Percentiles rank a stretch among this genome's conserved stretches.
Conservation (phyloP, 2,329 filamentous ascomycete species). For the Aspergillus bombycis region DNA sequence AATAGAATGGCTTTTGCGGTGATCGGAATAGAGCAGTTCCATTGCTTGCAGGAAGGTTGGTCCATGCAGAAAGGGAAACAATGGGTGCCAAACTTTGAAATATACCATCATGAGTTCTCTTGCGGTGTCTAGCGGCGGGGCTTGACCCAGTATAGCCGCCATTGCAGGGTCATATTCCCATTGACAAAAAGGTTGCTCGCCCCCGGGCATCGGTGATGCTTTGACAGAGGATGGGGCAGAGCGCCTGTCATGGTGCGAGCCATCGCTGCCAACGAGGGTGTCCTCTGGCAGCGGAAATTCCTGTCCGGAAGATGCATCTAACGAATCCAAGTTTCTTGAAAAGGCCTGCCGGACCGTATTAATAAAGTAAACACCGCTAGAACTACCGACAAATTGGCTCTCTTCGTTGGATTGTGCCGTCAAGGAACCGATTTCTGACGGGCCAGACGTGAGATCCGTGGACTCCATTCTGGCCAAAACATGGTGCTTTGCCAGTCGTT, state of each 20-base stretch:
- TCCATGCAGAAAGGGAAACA: conserved; percentile 57
- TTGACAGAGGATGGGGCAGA: conserved; percentile 15
- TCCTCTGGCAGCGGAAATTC: conserved; percentile 36
- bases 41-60: conserved; percentile 53
- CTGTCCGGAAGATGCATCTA: conserved; percentile 18
- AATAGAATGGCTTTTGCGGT: not conserved
- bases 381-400: conserved; percentile 57
- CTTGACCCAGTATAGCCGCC: conserved; percentile 28
- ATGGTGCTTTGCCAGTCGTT: conserved; percentile 16
- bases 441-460: conserved; percentile 28
- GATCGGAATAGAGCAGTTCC: conserved; percentile 45
- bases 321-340: conserved; percentile 36
- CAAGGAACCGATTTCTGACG: conserved; percentile 47
- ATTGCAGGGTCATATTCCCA: conserved; percentile 36
- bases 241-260: conserved; percentile 24
- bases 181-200: conserved; percentile 17
- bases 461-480: conserved; percentile 29
- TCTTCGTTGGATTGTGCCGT: conserved; percentile 48
- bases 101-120: conserved; percentile 52
- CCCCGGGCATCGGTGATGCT: conserved; percentile 9
- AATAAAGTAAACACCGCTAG: conserved; percentile 57
- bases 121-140: conserved; percentile 36
- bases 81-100: conserved; percentile 56
- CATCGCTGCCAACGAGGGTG: conserved; percentile 32
- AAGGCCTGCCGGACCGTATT: conserved; percentile 59